Conservation (phyloP, 371 early-diverging fungal genomes). For the Mortierella sp. region DNA sequence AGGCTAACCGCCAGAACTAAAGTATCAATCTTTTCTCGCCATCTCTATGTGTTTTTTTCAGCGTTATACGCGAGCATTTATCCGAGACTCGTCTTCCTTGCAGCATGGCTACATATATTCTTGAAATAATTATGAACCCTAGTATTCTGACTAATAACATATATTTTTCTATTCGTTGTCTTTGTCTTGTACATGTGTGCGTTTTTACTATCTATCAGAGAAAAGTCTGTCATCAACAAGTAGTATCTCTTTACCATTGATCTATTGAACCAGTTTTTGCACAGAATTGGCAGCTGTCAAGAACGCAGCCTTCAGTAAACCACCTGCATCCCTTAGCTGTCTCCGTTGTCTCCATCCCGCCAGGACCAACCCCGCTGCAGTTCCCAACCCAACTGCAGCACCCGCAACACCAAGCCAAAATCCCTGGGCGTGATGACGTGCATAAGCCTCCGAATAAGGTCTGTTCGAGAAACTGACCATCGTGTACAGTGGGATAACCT, state of each 20-base stretch:
- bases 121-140: no score
- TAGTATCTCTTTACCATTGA: background rate
- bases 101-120: no score
- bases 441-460: conserved; percentile 84
- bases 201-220: no score
- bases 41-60: no score
- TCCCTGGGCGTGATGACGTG: conserved; percentile 68
- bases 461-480: conserved; percentile 95
- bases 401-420: conserved; percentile 61
- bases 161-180: no score
- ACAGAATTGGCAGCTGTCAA: conserved; percentile 24
- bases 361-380: conserved; percentile 28
- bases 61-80: no score
- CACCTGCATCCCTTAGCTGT: conserved; percentile 21
- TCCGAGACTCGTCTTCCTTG: no score
- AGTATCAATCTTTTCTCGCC: no score
- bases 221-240: background rate
- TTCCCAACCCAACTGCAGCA: conserved; percentile 35
- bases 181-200: no score
- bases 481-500: conserved; percentile 91
- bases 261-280: conserved; percentile 33
- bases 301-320: conserved; percentile 35
- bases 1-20: no score
- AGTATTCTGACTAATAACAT: no score
- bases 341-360: conserved; percentile 36